phyloP scores from a whole-genome alignment of 2,329 filamentous ascomycete genomes.

The Ceratocystis cubensis region DNA sequence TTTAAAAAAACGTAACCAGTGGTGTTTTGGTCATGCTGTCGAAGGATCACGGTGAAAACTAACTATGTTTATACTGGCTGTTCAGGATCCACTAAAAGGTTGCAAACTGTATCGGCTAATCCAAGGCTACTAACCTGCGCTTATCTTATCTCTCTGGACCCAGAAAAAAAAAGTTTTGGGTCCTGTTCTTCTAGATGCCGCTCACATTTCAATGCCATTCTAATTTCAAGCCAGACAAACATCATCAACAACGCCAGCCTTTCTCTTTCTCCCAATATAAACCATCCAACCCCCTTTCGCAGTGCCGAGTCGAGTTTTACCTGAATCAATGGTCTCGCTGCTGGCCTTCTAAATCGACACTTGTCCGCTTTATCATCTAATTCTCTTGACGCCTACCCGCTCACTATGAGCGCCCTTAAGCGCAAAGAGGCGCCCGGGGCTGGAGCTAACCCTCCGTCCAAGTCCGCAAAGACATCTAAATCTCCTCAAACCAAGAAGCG shows the following conservation, averaged over 20 bases:
- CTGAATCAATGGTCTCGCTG: not conserved
- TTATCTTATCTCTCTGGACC: slow-evolving; percentile 21
- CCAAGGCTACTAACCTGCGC: not conserved
- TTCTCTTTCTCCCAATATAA: not conserved
- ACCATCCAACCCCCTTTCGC: not conserved
- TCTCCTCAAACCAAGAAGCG: slow-evolving; percentile 39
- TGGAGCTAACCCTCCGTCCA: slow-evolving; percentile 37
- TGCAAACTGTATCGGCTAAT: not conserved
- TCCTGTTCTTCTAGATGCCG: slow-evolving; percentile 12
- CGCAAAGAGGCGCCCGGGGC: slow-evolving; percentile 45
- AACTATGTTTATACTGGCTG: no score
- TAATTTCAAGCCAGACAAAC: slow-evolving; percentile 6
- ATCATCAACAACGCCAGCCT: not conserved
- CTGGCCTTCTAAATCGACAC: slow-evolving; percentile 15
- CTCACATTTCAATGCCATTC: not conserved
- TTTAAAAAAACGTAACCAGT: no score
- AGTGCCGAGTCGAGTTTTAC: slow-evolving; percentile 14
- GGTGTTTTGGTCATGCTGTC: no score
- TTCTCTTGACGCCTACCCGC: slow-evolving; percentile 19
- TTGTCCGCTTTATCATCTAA: not conserved
- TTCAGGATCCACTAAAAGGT: no score
- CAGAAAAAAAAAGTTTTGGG: slow-evolving; percentile 28
- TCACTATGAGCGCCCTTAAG: slow-evolving; percentile 42
- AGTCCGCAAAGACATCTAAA: slow-evolving; percentile 36
- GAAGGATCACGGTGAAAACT: no score